Conservation (phyloP, 441 rosid species). For the Corymbia calophylla region DNA sequence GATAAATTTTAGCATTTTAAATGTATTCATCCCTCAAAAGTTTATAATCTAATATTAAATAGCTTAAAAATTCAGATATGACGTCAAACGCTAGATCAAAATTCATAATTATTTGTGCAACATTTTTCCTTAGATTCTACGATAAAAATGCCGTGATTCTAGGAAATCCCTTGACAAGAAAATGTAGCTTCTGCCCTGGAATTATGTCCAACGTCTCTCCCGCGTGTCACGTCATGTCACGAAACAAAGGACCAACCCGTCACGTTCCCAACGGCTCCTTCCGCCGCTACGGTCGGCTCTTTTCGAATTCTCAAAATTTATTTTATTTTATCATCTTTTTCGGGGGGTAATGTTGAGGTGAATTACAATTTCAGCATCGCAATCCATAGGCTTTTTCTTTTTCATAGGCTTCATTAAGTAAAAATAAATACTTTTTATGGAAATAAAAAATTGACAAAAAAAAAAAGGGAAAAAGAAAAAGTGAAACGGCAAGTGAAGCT, state of each 20-base stretch:
- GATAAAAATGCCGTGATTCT: neutral
- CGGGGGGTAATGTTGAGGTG: neutral
- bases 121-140: neutral
- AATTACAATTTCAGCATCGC: neutral
- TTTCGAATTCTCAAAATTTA: neutral
- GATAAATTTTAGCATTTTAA: too few species aligned
- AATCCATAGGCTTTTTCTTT: neutral
- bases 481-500: neutral
- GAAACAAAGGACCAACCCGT: neutral
- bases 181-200: neutral
- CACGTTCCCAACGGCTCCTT: neutral
- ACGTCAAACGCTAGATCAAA: accelerated
- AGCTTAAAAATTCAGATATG: too few species aligned
- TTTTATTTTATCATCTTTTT: neutral
- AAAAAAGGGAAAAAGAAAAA: neutral
- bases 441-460: neutral
- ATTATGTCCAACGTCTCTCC: neutral
- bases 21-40: too few species aligned
- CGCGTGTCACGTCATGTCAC: neutral
- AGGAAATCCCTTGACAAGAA: neutral
- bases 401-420: neutral
- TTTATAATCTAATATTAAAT: too few species aligned
- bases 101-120: too few species aligned
- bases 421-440: neutral
- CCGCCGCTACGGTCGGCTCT: neutral